Percentiles rank a stretch among this genome's conserved stretches.
Evolutionary conservation across 2,329 filamentous ascomycete genomes (phyloP).

Genomic region (Scedosporium minutisporum): DNA sequence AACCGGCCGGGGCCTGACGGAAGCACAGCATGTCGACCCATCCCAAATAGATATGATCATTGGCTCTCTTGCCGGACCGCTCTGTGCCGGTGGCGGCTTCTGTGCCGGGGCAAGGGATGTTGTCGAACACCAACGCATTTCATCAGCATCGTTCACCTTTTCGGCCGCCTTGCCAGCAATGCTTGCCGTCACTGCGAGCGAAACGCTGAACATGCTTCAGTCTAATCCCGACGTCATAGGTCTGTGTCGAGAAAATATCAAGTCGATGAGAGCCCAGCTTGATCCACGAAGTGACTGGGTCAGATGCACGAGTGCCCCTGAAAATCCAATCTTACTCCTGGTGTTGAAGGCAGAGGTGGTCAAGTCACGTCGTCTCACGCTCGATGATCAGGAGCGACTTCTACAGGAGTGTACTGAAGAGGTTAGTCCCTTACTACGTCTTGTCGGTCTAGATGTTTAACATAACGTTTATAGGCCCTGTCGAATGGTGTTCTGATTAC

Average conservation of each 20-base stretch:
- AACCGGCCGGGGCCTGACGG: constrained; percentile 84
- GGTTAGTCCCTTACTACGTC: constrained; percentile 41
- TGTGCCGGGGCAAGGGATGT: constrained; percentile 88
- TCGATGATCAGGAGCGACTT: constrained; percentile 73
- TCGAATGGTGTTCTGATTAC: constrained; percentile 85
- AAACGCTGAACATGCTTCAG: constrained; percentile 78
- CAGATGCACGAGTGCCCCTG: constrained; percentile 63
- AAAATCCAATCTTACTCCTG: constrained; percentile 82
- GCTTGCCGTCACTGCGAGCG: constrained; percentile 88
- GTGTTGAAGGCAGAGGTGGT: constrained; percentile 78
- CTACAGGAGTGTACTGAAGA: constrained; percentile 93
- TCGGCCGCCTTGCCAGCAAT: constrained; percentile 91
- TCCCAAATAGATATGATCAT: constrained; percentile 95
- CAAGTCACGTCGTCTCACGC: constrained; percentile 53
- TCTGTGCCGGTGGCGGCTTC: constrained; percentile 91
- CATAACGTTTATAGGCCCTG: constrained; percentile 47
- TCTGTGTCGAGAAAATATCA: constrained; percentile 77
- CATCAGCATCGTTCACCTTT: constrained; percentile 86
- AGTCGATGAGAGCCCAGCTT: constrained; percentile 73
- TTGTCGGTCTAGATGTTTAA: constrained; percentile 10
- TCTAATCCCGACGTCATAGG: constrained; percentile 73
- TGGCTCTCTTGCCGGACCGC: constrained; percentile 78
- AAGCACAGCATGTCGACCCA: constrained; percentile 92
- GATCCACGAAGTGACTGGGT: constrained; percentile 94
- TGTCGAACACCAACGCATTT: constrained; percentile 91